Evolutionary conservation across 2,329 filamentous ascomycete species (phyloP).

Genomic region (Alternaria arbusti): DNA sequence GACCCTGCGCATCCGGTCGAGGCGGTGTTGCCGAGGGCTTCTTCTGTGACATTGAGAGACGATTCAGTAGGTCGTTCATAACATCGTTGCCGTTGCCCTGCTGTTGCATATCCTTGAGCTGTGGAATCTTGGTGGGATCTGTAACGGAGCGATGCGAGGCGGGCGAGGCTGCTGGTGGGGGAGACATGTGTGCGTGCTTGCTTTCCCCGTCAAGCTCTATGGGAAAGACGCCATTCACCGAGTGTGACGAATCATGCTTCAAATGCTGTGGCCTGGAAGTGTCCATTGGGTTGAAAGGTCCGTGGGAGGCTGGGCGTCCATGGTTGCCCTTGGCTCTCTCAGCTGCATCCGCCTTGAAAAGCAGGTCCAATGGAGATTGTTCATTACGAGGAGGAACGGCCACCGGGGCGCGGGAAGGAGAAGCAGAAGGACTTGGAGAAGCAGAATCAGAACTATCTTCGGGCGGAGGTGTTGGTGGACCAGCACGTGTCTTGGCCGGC

Average conservation of each 20-base stretch:
- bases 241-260: constrained; percentile 54
- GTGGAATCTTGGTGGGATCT: constrained; percentile 39
- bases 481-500: constrained; percentile 57
- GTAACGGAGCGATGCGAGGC: constrained; percentile 36
- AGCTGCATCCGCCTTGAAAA: constrained; percentile 86
- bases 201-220: constrained; percentile 66
- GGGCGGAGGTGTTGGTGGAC: constrained; percentile 58
- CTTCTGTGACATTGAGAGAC: constrained; percentile 47
- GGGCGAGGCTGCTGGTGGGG: constrained; percentile 32
- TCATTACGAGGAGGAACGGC: constrained; percentile 54
- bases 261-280: constrained; percentile 39
- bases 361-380: constrained; percentile 83
- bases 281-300: constrained; percentile 22
- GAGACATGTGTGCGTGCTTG: constrained; percentile 26
- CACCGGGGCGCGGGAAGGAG: constrained; percentile 59
- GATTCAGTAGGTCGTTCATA: constrained; percentile 53
- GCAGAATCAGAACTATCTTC: constrained; percentile 54
- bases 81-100: constrained; percentile 54
- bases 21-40: constrained; percentile 35
- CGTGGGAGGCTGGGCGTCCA: constrained; percentile 41
- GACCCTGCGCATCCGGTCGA: constrained; percentile 24
- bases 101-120: constrained; percentile 24
- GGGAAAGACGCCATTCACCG: constrained; percentile 65
- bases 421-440: constrained; percentile 55
- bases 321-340: constrained; percentile 70